phyloP scores from a whole-genome alignment of 768 basidiomycete genomes.

The Tulasnella sp. region DNA sequence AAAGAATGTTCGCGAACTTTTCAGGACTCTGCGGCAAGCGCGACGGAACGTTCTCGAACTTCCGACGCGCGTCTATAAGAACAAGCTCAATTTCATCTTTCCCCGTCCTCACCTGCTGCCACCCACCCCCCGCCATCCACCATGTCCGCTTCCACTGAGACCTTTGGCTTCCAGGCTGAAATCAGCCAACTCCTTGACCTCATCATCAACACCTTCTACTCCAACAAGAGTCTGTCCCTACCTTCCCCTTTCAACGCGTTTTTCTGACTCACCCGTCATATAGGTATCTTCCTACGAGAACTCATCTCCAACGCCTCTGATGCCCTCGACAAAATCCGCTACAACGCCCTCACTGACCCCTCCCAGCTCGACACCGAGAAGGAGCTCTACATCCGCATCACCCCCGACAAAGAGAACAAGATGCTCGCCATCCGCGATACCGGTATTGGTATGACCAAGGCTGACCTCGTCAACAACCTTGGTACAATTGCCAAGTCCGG shows the following conservation, averaged over 20 bases:
- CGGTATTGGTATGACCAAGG: constrained; percentile 99
- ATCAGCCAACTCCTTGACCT: constrained; percentile 97
- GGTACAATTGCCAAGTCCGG: constrained; percentile 93
- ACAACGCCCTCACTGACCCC: constrained; percentile 89
- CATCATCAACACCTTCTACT: constrained; percentile 99
- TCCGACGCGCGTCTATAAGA: neutral
- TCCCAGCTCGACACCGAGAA: constrained; percentile 78
- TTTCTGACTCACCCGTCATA: neutral
- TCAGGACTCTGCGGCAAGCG: neutral
- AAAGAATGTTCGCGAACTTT: too few relatives aligned
- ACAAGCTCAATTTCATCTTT: neutral
- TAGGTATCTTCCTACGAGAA: constrained; percentile 97
- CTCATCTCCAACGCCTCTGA: constrained; percentile 94
- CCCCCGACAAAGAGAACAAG: constrained; percentile 93
- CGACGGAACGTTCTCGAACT: constrained; percentile 11
- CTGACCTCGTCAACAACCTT: constrained; percentile 98
- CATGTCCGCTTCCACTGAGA: constrained; percentile 38
- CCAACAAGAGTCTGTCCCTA: constrained; percentile 57
- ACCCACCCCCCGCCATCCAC: constrained; percentile 11
- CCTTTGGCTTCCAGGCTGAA: constrained; percentile 97
- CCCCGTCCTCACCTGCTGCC: neutral
- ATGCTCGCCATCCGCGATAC: constrained; percentile 82
- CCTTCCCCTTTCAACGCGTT: neutral
- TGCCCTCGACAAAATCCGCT: constrained; percentile 98
- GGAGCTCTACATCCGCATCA: constrained; percentile 90